Conservation (phyloP, 371 early-diverging fungal species). For the Haplosporangium sp. region DNA sequence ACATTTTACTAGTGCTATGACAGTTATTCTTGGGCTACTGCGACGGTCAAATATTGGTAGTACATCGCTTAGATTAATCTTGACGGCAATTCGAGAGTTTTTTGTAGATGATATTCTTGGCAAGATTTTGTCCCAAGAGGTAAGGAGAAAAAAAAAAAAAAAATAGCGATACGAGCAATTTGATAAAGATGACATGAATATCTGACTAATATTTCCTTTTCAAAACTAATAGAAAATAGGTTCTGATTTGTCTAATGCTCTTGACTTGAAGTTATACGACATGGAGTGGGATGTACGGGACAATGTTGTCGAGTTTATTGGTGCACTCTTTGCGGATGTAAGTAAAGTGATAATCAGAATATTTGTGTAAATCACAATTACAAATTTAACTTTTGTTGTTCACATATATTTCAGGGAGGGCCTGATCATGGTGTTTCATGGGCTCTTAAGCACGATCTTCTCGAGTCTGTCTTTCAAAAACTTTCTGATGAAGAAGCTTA, state of each 20-base stretch:
- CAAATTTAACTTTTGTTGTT: not conserved
- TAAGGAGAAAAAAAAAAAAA: constrained; percentile 5
- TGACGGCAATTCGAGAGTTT: constrained; percentile 60
- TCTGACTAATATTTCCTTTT: not conserved
- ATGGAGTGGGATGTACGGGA: constrained; percentile 73
- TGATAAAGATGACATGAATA: not conserved
- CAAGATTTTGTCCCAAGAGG: constrained; percentile 41
- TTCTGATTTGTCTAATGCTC: constrained; percentile 51
- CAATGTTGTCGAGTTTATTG: constrained; percentile 66
- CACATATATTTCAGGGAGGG: constrained; percentile 17
- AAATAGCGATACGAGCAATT: not conserved
- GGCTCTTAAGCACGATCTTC: constrained; percentile 61
- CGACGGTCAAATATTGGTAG: constrained; percentile 54
- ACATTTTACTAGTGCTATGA: constrained; percentile 51
- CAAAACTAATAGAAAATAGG: constrained; percentile 20
- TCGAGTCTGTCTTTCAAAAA: constrained; percentile 59
- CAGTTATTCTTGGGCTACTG: constrained; percentile 55
- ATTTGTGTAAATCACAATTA: not conserved
- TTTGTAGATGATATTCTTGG: constrained; percentile 58
- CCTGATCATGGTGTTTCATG: constrained; percentile 57
- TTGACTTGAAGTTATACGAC: constrained; percentile 62
- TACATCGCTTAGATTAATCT: constrained; percentile 57
- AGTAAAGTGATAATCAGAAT: not conserved
- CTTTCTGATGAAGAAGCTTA: constrained; percentile 67
- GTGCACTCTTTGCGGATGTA: constrained; percentile 59